A percentile compares a stretch with the other conserved stretches of the same genome.
These are phyloP conservation scores for Mycena filopes DNA, from an alignment of 768 basidiomycete genomes.

Conservation along the genomic window DNA sequence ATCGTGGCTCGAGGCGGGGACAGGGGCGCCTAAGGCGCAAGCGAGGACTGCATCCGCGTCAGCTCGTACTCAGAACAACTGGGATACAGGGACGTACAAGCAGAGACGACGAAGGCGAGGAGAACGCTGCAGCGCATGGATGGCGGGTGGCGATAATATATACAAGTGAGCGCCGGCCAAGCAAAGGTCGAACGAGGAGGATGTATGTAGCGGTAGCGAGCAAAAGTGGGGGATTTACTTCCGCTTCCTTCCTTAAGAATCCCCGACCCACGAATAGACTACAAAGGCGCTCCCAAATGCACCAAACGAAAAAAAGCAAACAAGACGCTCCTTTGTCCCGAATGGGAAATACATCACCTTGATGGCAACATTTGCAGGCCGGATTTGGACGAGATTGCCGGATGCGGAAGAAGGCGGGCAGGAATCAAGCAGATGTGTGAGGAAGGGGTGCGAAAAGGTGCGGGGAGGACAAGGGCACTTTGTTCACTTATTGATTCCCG, in stretches of 20 bases:
- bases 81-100: conserved; percentile 8
- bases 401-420: conserved; percentile 4
- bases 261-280: neutral
- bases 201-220: conserved; percentile 4
- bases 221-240: no score
- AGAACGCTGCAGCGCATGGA: conserved; percentile 22
- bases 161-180: neutral
- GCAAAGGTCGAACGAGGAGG: neutral
- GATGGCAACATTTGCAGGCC: neutral
- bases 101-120: conserved; percentile 12
- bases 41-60: neutral
- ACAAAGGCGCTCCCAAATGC: neutral
- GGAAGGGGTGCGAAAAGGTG: no score
- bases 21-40: conserved; percentile 14
- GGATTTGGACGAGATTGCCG: conserved; percentile 13
- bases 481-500: no score
- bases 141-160: no score
- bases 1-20: neutral
- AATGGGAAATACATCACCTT: no score
- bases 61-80: no score
- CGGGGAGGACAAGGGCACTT: no score
- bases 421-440: no score
- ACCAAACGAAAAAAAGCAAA: no score
- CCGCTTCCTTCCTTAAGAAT: conserved; percentile 1
- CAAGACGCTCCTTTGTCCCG: conserved; percentile 1